These are phyloP conservation scores for Trichomonas gallinae DNA, from an alignment of 208 protist species.

Conservation along the genomic window DNA sequence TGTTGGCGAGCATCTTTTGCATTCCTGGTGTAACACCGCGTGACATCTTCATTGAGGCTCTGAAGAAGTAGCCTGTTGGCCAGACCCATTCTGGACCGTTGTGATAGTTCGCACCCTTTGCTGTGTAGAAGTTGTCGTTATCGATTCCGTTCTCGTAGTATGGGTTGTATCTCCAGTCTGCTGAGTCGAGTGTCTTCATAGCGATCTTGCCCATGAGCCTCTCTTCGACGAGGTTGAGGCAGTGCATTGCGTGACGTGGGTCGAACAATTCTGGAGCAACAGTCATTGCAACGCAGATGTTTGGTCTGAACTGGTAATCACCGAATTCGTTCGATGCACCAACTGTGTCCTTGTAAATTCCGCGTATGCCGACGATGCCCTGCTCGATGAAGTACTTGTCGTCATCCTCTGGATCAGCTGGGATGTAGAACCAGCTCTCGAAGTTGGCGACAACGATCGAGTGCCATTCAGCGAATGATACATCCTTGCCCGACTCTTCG, in stretches of 20 bases:
- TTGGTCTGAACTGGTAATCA: conserved; percentile 1
- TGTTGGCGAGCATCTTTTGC: background rate
- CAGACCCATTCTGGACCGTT: conserved; percentile 15
- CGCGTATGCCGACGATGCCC: background rate
- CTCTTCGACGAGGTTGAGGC: background rate
- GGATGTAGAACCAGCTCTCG: conserved; percentile 4
- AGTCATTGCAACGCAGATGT: background rate
- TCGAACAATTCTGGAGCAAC: background rate
- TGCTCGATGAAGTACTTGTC: background rate
- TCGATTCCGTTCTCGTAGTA: background rate
- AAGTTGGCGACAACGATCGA: background rate
- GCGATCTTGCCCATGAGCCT: background rate
- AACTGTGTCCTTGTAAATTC: background rate
- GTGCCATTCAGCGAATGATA: background rate
- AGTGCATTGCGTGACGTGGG: background rate
- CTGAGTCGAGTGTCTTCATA: background rate
- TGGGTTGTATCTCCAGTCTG: background rate
- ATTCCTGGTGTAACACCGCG: background rate
- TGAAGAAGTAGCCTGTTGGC: conserved; percentile 13
- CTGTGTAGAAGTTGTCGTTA: background rate
- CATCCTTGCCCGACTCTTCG: background rate
- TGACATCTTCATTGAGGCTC: background rate
- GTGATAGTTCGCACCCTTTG: background rate
- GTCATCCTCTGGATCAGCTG: background rate
- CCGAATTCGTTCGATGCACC: background rate